These are phyloP conservation scores for Aspergillus diversus DNA, from an alignment of 495 filamentous ascomycete species.

Conservation along the genomic window DNA sequence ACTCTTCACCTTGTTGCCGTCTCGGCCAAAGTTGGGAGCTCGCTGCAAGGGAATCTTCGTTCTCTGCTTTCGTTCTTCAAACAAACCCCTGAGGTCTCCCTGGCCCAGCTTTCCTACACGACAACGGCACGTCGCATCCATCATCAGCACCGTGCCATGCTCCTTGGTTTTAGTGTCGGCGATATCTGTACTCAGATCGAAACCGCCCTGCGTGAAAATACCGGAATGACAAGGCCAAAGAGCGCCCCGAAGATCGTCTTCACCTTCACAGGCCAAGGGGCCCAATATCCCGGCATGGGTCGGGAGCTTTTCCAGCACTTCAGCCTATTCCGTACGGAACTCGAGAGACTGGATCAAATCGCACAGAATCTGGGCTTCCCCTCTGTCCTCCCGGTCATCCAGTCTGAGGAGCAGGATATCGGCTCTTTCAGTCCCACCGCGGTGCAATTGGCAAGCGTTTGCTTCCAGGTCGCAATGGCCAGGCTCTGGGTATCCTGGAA, in stretches of 20 bases:
- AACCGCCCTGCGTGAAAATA: neutral
- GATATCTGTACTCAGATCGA: neutral
- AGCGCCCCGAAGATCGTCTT: constrained; percentile 51
- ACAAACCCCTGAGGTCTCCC: neutral
- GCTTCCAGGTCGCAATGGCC: neutral
- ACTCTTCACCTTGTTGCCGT: neutral
- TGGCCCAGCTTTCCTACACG: constrained; percentile 29
- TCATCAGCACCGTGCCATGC: constrained; percentile 9
- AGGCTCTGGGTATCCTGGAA: neutral
- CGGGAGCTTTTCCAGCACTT: constrained; percentile 31
- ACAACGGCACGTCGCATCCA: constrained; percentile 26
- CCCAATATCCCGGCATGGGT: constrained; percentile 49
- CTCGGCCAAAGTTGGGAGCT: neutral
- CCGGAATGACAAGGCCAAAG: neutral
- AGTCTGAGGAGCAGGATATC: neutral
- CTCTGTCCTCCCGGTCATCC: constrained; percentile 27
- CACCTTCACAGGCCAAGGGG: constrained; percentile 71
- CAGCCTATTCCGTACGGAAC: constrained; percentile 29
- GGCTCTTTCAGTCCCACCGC: neutral
- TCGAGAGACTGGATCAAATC: constrained; percentile 37
- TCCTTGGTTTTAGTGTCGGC: neutral
- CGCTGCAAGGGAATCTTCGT: neutral
- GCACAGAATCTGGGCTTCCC: constrained; percentile 35
- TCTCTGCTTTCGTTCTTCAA: too few species aligned
- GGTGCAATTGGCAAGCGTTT: neutral